These are phyloP conservation scores for Rhizopogon rudus DNA, from an alignment of 768 basidiomycete genomes.

Conservation along the genomic window DNA sequence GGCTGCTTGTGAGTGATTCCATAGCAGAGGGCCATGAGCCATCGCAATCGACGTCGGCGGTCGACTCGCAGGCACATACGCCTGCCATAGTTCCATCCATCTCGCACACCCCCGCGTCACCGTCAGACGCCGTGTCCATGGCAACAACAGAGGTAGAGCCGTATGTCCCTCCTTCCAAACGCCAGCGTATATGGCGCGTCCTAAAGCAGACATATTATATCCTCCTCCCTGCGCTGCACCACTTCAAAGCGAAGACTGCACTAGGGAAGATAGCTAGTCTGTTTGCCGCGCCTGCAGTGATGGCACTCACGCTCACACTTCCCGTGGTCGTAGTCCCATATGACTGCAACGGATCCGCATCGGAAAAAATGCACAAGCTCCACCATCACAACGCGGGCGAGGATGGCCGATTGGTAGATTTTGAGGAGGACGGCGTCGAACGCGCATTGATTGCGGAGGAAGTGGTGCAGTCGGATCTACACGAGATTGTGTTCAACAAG, in stretches of 20 bases:
- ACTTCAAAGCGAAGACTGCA: constrained; percentile 65
- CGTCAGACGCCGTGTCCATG: constrained; percentile 32
- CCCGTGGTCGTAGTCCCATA: constrained; percentile 80
- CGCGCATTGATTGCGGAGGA: constrained; percentile 69
- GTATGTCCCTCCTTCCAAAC: constrained; percentile 35
- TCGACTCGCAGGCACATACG: constrained; percentile 1
- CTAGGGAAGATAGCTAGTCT: constrained; percentile 69
- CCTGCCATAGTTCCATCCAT: constrained; percentile 43
- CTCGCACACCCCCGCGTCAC: constrained; percentile 47
- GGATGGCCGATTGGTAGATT: constrained; percentile 53
- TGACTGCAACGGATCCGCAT: constrained; percentile 11
- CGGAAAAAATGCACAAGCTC: constrained; percentile 16
- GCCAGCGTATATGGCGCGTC: constrained; percentile 31
- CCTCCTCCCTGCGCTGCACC: constrained; percentile 82
- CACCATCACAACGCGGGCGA: constrained; percentile 20
- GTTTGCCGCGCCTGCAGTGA: constrained; percentile 82
- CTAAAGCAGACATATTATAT: constrained; percentile 47
- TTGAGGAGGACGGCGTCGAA: constrained; percentile 74
- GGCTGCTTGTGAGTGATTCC: constrained; percentile 26
- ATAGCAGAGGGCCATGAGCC: constrained; percentile 7
- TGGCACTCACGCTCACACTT: constrained; percentile 81
- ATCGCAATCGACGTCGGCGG: neutral
- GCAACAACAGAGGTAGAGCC: constrained; percentile 41
- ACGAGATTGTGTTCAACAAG: constrained; percentile 65
- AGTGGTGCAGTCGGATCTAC: constrained; percentile 63